Conservation (phyloP, 768 basidiomycete genomes). For the Kwoniella mangroviensis region DNA sequence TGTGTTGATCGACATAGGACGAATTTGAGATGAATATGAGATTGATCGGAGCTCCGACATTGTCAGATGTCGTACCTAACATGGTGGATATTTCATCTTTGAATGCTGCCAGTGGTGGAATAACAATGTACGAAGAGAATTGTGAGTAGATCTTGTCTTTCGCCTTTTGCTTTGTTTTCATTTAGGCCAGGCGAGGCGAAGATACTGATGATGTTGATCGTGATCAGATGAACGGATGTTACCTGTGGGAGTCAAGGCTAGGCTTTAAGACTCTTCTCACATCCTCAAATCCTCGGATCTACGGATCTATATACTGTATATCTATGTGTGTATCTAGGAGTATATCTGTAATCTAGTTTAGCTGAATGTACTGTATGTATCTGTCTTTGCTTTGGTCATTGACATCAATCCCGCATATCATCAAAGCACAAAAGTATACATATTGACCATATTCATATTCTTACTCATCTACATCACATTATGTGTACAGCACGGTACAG, state of each 20-base stretch:
- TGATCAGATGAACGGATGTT: slow-evolving; percentile 26
- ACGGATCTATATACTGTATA: too few relatives aligned
- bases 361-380: too few relatives aligned
- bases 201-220: neutral
- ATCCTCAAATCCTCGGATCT: too few relatives aligned
- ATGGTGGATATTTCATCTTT: slow-evolving; percentile 88
- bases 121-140: slow-evolving; percentile 76
- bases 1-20: slow-evolving; percentile 64
- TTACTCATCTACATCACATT: too few relatives aligned
- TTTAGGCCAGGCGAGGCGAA: neutral
- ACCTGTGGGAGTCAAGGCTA: slow-evolving; percentile 31
- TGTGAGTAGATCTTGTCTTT: slow-evolving; percentile 65
- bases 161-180: neutral
- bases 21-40: slow-evolving; percentile 99
- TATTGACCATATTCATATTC: too few relatives aligned
- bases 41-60: slow-evolving; percentile 77
- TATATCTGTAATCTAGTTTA: too few relatives aligned
- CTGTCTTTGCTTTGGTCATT: too few relatives aligned
- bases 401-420: too few relatives aligned
- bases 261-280: neutral
- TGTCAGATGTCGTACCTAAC: slow-evolving; percentile 77
- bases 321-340: too few relatives aligned
- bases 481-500: too few relatives aligned
- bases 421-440: too few relatives aligned
- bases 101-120: slow-evolving; percentile 64